These are phyloP conservation scores for Phyllosticta citrichinensis DNA, from an alignment of 2,329 filamentous ascomycete species.

Conservation along the genomic window DNA sequence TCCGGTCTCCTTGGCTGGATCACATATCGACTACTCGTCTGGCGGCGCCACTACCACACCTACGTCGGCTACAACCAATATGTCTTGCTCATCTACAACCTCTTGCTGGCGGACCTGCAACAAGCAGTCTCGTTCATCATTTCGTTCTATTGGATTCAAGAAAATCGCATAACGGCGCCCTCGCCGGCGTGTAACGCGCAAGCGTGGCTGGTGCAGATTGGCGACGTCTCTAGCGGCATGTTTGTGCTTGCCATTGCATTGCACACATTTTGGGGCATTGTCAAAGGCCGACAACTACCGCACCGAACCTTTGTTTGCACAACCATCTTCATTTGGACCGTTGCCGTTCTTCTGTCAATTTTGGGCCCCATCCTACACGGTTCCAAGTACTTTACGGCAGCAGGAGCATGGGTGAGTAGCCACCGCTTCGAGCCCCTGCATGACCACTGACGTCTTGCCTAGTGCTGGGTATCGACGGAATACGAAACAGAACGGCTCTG, in stretches of 20 bases:
- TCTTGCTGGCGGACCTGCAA: conserved; percentile 43
- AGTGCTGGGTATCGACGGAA: conserved; percentile 42
- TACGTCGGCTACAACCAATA: conserved; percentile 47
- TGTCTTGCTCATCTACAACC: conserved; percentile 44
- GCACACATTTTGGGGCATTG: conserved; percentile 43
- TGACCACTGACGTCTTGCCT: conserved; percentile 10
- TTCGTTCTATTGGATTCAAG: conserved; percentile 37
- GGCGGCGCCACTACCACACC: conserved; percentile 37
- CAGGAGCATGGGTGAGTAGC: conserved; percentile 40
- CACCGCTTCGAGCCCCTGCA: background rate
- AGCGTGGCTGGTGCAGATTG: conserved; percentile 42
- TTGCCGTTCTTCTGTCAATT: conserved; percentile 36
- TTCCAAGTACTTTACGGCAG: conserved; percentile 35
- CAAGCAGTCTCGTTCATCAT: conserved; percentile 42
- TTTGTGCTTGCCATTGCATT: conserved; percentile 45
- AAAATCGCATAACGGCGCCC: conserved; percentile 34
- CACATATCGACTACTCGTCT: conserved; percentile 42
- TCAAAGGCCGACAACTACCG: conserved; percentile 37
- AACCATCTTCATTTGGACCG: conserved; percentile 37
- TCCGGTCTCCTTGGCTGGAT: conserved; percentile 37
- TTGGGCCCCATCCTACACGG: conserved; percentile 36
- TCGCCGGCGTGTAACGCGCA: conserved; percentile 40
- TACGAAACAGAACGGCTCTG: conserved; percentile 38
- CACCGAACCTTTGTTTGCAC: conserved; percentile 35
- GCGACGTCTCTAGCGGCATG: conserved; percentile 42